Evolutionary conservation across 768 basidiomycete species (phyloP), one percentile per base, ranked within the genome.

Genomic region (Royoungia palumana): DNA sequence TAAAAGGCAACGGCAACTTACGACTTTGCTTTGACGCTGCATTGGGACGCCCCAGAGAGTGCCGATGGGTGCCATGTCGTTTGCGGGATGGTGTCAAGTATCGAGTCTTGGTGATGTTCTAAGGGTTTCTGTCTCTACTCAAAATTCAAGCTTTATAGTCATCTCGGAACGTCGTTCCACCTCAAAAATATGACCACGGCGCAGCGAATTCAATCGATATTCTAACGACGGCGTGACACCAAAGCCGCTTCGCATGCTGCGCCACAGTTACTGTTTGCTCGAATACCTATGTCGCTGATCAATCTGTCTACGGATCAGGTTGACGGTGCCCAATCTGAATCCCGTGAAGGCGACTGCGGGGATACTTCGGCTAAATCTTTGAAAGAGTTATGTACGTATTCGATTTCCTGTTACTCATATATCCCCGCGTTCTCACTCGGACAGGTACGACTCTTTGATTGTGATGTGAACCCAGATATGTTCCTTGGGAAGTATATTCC

Each of bases 21-120:
- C 64, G 28, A 53, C 47, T 62, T 58, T 66, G 14, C 56, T 57
- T 49, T 66, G 64, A 35, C 60, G 65, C 16, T 66, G 66, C 12
- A 38, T 27, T 22, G 42, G 11, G 35, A 49, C 17, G 35, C 66
- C 61, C 61, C 63, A 63, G 20, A 65, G 48, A 30, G 56, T 62
- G 34, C 65, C 64, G 25, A 62, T 41, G 25, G 60, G 56, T 46
- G 59, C 41, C 62, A 67, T 67, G 20, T 22, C 44, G 44, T 54
- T 6, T 46, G 38, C 0, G 34, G 32, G 34, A 30, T 2, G 13
- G 25, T 22, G 25, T 38, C 14, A 35, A 35, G 30, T 55, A 13
- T 39, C 2, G 1, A 38, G 8, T 49, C 17, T 41, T 17, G 21
- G 14, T 35, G 22, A 37, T 20, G 13, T 48, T 37, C 22, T 47